Evolutionary conservation across 2,329 filamentous ascomycete species (phyloP).

Genomic region (Helotiales sp.): DNA sequence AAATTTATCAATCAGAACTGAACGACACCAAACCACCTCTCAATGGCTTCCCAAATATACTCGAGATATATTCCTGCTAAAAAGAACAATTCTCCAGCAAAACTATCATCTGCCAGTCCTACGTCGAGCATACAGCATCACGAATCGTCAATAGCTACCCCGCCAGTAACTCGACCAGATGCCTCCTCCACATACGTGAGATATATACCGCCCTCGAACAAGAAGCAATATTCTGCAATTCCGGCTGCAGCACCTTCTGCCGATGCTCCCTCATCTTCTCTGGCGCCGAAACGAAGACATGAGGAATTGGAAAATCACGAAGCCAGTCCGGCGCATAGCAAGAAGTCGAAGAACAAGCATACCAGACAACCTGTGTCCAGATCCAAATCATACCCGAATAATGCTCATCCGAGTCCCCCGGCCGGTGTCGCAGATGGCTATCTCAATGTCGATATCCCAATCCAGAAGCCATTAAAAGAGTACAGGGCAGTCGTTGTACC

Average conservation of each 20-base stretch:
- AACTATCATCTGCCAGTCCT: background rate
- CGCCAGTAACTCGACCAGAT: slow-evolving; percentile 25
- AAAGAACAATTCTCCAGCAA: slow-evolving; percentile 22
- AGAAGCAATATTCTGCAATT: slow-evolving; percentile 3
- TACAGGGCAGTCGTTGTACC: too few species aligned
- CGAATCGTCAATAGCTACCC: slow-evolving; percentile 8
- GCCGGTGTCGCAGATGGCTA: too few species aligned
- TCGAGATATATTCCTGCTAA: slow-evolving; percentile 33
- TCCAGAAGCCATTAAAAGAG: background rate
- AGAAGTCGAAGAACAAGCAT: background rate
- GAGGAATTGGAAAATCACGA: background rate
- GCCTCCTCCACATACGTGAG: slow-evolving; percentile 33
- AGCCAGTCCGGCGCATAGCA: background rate
- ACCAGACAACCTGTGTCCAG: background rate
- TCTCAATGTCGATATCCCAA: too few species aligned
- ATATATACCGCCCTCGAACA: slow-evolving; percentile 32
- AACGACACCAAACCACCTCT: background rate
- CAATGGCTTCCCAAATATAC: slow-evolving; percentile 32
- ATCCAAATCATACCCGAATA: background rate
- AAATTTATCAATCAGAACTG: background rate
- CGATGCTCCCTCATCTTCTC: background rate
- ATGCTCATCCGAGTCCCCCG: too few species aligned
- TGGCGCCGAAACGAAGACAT: slow-evolving; percentile 14
- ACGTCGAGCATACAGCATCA: background rate
- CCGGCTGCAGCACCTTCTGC: background rate